phyloP scores from a whole-genome alignment of 2,329 filamentous ascomycete species.

The Raffaelea albimanens region DNA sequence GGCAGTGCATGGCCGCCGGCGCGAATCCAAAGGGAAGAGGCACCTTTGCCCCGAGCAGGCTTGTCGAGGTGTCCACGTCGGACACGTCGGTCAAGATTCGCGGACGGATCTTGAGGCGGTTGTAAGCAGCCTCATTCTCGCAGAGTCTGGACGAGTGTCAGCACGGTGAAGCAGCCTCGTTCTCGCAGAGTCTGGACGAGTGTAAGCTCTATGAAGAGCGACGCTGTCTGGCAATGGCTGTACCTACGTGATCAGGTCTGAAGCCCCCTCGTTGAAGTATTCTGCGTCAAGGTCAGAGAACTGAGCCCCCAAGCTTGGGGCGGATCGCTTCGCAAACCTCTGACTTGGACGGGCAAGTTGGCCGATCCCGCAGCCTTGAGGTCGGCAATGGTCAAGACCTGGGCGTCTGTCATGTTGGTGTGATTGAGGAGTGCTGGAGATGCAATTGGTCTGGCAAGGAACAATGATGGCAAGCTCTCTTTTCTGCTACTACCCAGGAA shows the following conservation, averaged over 20 bases:
- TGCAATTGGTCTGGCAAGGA: too few relatives aligned
- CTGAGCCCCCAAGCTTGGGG: background rate
- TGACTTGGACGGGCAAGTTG: background rate
- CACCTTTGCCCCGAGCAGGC: constrained; percentile 26
- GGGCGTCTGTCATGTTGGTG: background rate
- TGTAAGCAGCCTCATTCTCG: constrained; percentile 44
- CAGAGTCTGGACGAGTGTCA: constrained; percentile 20
- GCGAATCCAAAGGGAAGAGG: constrained; percentile 42
- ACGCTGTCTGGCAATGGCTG: background rate
- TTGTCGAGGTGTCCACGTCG: constrained; percentile 27
- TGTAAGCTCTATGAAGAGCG: background rate
- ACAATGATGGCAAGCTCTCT: too few relatives aligned
- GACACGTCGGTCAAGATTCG: constrained; percentile 31
- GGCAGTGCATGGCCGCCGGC: constrained; percentile 41
- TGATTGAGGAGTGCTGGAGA: too few relatives aligned
- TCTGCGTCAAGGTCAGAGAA: constrained; percentile 18
- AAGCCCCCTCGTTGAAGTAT: constrained; percentile 49
- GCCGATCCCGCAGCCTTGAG: background rate
- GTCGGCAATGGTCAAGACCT: constrained; percentile 2
- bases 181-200: constrained; percentile 32
- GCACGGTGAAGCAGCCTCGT: constrained; percentile 24
- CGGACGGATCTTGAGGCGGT: constrained; percentile 37
- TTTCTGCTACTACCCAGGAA: too few relatives aligned
- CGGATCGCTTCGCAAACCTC: background rate
- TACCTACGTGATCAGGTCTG: constrained; percentile 37